Base-by-base conservation (phyloP, 2,329 filamentous ascomycete genomes). In the Claviceps arundinis region DNA sequence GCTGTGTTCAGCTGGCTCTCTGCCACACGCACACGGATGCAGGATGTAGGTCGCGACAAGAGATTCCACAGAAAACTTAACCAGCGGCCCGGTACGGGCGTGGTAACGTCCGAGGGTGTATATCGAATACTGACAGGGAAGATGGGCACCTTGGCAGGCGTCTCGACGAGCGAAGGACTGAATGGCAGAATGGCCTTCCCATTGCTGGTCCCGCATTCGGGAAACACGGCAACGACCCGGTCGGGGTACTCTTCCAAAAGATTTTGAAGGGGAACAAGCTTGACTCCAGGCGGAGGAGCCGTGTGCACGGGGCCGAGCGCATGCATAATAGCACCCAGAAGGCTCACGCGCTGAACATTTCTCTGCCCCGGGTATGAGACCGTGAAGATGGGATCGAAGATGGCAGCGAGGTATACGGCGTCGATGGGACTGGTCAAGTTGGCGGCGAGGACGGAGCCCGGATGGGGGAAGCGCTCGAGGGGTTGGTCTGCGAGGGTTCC, bases 311-410 rank as follows among this genome's bases (percentile, higher is more conserved):
- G 71, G 3, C 79, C 74, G 50, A 96, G 83, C 2, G 89, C 86
- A 56, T 83, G 81, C 19, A 83, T 62, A 48, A 95, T 81, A 48
- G 90, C 89, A 60, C 81, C 73, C 44, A 89, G 73, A 5, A 97
- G 80, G 3, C 85, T 85, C 47, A 97, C 80, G 46, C 77, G 84
- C 60, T 84, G 81, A 26, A 98, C 85, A 54, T 82, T 79, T 47
- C 81, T 78, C 3, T 82, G 85, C 54, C 75, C 73, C 0, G 90
- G 89, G 66, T 89, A 96, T 0, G 85, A 88, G 46, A 87, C 74
- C 11, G 89, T 94, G 70, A 98, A 97, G 65, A 98, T 78, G 2
- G 93, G 93, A 65, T 96, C 89, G 73, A 97, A 98, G 62, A 97
- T 89, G 56, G 89, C 90, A 54, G 93, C 89, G 24, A 98, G 82